phyloP scores from a whole-genome alignment of 371 early-diverging fungal genomes.

The Cokeromyces recurvatus region DNA sequence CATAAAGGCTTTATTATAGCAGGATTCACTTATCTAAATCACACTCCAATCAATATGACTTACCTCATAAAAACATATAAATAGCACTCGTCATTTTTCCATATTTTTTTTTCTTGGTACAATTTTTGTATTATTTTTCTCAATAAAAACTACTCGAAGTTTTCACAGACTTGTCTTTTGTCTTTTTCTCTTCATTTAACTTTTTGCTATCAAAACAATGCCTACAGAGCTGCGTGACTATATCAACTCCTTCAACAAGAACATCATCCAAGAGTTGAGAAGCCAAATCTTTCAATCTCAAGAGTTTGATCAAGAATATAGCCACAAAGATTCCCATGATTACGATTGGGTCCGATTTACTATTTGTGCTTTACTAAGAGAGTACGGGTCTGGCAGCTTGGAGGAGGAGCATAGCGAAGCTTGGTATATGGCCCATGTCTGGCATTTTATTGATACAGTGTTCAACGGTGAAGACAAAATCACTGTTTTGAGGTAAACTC shows the following conservation, averaged over 20 bases:
- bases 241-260: background rate
- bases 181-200: no score
- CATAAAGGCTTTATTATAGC: no score
- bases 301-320: slow-evolving; percentile 1
- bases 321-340: slow-evolving; percentile 1
- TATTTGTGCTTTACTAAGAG: slow-evolving; percentile 2
- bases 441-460: slow-evolving; percentile 9
- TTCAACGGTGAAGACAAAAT: slow-evolving; percentile 2
- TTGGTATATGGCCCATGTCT: slow-evolving; percentile 7
- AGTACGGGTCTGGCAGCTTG: slow-evolving; percentile 1
- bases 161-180: no score
- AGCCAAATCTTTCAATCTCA: background rate
- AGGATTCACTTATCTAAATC: no score
- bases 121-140: no score
- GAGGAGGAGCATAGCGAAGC: background rate
- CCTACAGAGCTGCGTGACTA: background rate
- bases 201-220: no score
- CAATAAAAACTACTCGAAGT: no score
- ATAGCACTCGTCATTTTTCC: no score
- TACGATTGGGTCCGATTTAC: background rate
- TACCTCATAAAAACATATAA: no score
- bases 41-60: no score
- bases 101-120: no score
- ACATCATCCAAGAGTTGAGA: slow-evolving; percentile 1
- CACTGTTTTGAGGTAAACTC: slow-evolving; percentile 1